These are phyloP conservation scores for Tetrahymena elliotti DNA, from an alignment of 73 alveolate genomes.

Conservation along the genomic window DNA sequence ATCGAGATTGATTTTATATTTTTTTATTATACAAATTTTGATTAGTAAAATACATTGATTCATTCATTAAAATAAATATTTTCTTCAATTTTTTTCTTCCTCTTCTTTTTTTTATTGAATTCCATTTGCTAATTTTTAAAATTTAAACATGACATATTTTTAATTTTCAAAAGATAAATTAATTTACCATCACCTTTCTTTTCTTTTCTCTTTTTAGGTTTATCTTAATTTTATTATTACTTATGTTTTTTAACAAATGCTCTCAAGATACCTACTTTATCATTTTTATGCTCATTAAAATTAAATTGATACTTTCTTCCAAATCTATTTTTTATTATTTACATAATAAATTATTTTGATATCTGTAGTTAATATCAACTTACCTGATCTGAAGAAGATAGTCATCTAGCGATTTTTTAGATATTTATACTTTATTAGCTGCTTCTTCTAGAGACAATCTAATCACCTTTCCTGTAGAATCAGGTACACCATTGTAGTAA, in stretches of 20 bases:
- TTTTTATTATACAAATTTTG: too few relatives aligned
- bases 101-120: background rate
- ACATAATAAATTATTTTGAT: slow-evolving; percentile 28
- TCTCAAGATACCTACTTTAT: slow-evolving; percentile 90
- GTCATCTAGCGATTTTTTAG: slow-evolving; percentile 90
- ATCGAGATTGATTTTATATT: too few relatives aligned
- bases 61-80: background rate
- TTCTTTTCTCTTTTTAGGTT: background rate
- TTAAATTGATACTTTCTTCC: slow-evolving; percentile 92
- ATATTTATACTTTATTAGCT: slow-evolving; percentile 76
- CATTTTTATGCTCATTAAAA: slow-evolving; percentile 93
- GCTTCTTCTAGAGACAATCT: slow-evolving; percentile 86
- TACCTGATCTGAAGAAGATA: slow-evolving; percentile 54
- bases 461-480: slow-evolving; percentile 43
- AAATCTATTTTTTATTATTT: slow-evolving; percentile 41
- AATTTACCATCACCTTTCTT: background rate
- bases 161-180: background rate
- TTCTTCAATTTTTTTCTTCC: background rate
- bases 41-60: background rate
- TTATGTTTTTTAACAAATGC: slow-evolving; percentile 84
- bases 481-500: slow-evolving; percentile 84
- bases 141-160: too few relatives aligned
- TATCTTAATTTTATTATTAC: background rate
- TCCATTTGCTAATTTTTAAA: background rate
- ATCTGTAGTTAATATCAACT: slow-evolving; percentile 5